Evolutionary conservation across 75 land plant genomes (phyloP).

Genomic region (Cryptomeria japonica): DNA sequence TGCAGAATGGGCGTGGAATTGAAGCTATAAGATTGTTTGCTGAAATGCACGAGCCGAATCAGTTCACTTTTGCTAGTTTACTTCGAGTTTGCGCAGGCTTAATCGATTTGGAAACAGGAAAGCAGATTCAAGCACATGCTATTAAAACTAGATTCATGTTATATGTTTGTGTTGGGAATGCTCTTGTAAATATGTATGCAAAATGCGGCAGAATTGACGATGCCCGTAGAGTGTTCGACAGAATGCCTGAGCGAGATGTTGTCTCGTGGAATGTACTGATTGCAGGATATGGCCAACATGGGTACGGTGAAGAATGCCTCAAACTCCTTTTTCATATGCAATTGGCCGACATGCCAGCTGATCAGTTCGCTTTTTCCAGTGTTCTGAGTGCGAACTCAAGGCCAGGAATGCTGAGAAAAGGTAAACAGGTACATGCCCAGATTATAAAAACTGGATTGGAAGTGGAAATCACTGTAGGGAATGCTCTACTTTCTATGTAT

Average conservation of each 20-base stretch:
- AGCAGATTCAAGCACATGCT: slow-evolving; percentile 25
- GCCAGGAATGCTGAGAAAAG: background rate
- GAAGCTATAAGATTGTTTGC: slow-evolving; percentile 42
- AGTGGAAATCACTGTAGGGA: slow-evolving; percentile 7
- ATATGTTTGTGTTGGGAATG: slow-evolving; percentile 6
- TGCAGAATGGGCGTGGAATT: slow-evolving; percentile 11
- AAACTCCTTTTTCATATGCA: background rate
- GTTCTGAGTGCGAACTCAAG: slow-evolving; percentile 16
- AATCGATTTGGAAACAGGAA: slow-evolving; percentile 12
- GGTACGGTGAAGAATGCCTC: slow-evolving; percentile 35
- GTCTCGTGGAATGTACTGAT: slow-evolving; percentile 61
- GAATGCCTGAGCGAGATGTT: slow-evolving; percentile 24
- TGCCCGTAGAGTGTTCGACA: slow-evolving; percentile 24
- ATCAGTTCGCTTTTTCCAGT: slow-evolving; percentile 19
- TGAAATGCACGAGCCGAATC: slow-evolving; percentile 34
- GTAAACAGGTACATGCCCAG: slow-evolving; percentile 15
- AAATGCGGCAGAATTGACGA: slow-evolving; percentile 5
- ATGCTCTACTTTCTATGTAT: background rate
- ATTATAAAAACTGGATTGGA: slow-evolving; percentile 26
- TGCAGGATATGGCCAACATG: slow-evolving; percentile 49
- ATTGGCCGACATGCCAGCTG: background rate
- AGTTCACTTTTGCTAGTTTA: slow-evolving; percentile 33
- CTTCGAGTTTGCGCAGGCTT: slow-evolving; percentile 33
- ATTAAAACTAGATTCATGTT: slow-evolving; percentile 17
- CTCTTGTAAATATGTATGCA: slow-evolving; percentile 7